Conservation (phyloP, 352 stramenopile species). For the Phytophthora europaea region DNA sequence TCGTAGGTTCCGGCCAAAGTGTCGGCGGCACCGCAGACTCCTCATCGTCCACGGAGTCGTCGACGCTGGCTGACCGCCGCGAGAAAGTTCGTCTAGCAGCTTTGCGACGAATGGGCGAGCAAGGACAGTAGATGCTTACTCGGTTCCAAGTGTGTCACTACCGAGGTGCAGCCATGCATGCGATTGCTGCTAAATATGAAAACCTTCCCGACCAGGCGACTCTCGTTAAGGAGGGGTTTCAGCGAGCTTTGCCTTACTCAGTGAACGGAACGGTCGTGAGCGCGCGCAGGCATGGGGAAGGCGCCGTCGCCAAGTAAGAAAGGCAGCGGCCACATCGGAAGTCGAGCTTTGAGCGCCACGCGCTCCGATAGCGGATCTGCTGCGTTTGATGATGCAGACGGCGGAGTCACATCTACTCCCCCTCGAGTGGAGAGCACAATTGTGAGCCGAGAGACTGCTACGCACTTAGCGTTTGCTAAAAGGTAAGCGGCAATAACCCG, state of each 20-base stretch:
- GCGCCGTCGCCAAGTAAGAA: slow-evolving; percentile 47
- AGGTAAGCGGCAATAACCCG: slow-evolving; percentile 37
- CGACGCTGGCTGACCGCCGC: slow-evolving; percentile 61
- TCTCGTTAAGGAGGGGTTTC: slow-evolving; percentile 27
- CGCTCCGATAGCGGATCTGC: slow-evolving; percentile 20
- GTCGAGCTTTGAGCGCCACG: slow-evolving; percentile 16
- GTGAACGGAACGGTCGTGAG: slow-evolving; percentile 6
- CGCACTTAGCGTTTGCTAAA: slow-evolving; percentile 74
- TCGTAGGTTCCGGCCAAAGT: slow-evolving; percentile 56
- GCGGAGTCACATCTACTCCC: slow-evolving; percentile 10
- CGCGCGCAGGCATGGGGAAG: slow-evolving; percentile 45
- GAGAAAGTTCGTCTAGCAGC: slow-evolving; percentile 75
- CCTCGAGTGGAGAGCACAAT: slow-evolving; percentile 68
- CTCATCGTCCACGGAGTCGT: slow-evolving; percentile 30
- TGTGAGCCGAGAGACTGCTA: slow-evolving; percentile 78
- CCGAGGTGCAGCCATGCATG: not conserved
- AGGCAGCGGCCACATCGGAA: slow-evolving; percentile 21
- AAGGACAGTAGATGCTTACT: slow-evolving; percentile 24
- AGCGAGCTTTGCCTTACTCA: slow-evolving; percentile 6
- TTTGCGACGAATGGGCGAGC: slow-evolving; percentile 57
- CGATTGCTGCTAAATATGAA: slow-evolving; percentile 38
- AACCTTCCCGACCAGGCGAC: slow-evolving; percentile 24
- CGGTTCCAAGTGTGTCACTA: not conserved
- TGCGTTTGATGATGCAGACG: slow-evolving; percentile 36
- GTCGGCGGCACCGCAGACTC: slow-evolving; percentile 32